These are phyloP conservation scores for Toxicodendron radicans DNA, from an alignment of 345 rosid genomes.

Conservation along the genomic window DNA sequence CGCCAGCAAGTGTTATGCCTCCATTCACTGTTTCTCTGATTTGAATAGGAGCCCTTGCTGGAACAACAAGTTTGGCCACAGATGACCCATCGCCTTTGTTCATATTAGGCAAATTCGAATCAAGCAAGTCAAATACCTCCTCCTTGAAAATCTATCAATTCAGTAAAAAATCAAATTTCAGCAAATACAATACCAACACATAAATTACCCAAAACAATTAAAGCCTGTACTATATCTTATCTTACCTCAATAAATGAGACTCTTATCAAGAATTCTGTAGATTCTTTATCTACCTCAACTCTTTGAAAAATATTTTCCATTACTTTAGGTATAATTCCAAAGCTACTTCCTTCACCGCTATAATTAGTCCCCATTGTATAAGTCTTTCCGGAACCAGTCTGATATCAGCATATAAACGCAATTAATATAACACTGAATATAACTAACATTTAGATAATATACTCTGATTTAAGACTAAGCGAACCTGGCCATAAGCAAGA, in stretches of 20 bases:
- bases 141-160: constrained; percentile 81
- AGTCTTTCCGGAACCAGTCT: constrained; percentile 97
- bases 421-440: neutral
- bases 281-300: constrained; percentile 47
- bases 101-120: constrained; percentile 43
- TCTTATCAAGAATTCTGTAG: constrained; percentile 66
- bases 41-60: constrained; percentile 75
- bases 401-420: constrained; percentile 11
- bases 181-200: neutral
- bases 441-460: neutral
- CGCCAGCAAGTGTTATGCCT: constrained; percentile 95
- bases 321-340: constrained; percentile 79
- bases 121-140: constrained; percentile 92
- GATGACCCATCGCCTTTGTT: constrained; percentile 48
- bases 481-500: constrained; percentile 97
- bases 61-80: constrained; percentile 42
- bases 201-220: too few relatives aligned
- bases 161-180: constrained; percentile 1
- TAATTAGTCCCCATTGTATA: constrained; percentile 97
- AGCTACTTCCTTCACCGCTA: constrained; percentile 53
- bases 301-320: constrained; percentile 71
- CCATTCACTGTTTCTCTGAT: constrained; percentile 89
- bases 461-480: neutral
- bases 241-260: constrained; percentile 95
- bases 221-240: neutral